Evolutionary conservation across 2,329 filamentous ascomycete species (phyloP).

Genomic region (Fusarium sublunatum): DNA sequence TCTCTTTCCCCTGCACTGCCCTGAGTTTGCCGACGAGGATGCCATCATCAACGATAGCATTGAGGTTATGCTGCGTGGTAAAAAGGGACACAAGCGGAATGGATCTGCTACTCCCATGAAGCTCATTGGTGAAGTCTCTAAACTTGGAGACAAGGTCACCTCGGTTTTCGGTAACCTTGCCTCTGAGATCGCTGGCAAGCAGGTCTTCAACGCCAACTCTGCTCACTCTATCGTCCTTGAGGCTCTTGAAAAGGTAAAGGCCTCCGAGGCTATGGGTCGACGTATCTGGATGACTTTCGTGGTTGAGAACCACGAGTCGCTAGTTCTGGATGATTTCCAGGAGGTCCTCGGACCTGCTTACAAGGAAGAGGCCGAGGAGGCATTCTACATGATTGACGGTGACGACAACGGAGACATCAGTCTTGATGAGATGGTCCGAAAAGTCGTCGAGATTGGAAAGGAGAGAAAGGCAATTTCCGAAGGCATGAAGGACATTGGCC

Average conservation of each 20-base stretch:
- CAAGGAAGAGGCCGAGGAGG: conserved; percentile 84
- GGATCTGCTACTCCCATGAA: conserved; percentile 81
- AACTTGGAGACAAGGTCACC: conserved; percentile 92
- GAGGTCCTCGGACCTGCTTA: conserved; percentile 86
- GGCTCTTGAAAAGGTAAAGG: conserved; percentile 84
- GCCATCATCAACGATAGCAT: conserved; percentile 89
- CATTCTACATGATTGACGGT: conserved; percentile 81
- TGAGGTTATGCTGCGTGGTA: conserved; percentile 72
- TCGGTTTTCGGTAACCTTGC: conserved; percentile 93
- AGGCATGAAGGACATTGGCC: conserved; percentile 97
- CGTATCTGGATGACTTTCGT: conserved; percentile 99
- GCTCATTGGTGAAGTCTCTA: conserved; percentile 79
- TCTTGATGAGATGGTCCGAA: conserved; percentile 93
- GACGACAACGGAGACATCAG: conserved; percentile 95
- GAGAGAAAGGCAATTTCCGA: conserved; percentile 89
- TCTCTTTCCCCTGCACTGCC: conserved; percentile 92
- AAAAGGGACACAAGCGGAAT: conserved; percentile 59
- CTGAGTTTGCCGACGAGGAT: conserved; percentile 91
- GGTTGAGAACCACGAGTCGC: conserved; percentile 83
- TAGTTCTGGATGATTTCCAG: conserved; percentile 82
- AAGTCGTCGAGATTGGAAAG: conserved; percentile 83
- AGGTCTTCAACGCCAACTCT: conserved; percentile 92
- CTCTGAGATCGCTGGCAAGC: conserved; percentile 93
- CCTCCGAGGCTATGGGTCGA: conserved; percentile 91
- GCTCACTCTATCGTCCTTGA: conserved; percentile 90